Evolutionary conservation across 2,329 filamentous ascomycete species (phyloP).

Genomic region (Aspergillus bombycis): DNA sequence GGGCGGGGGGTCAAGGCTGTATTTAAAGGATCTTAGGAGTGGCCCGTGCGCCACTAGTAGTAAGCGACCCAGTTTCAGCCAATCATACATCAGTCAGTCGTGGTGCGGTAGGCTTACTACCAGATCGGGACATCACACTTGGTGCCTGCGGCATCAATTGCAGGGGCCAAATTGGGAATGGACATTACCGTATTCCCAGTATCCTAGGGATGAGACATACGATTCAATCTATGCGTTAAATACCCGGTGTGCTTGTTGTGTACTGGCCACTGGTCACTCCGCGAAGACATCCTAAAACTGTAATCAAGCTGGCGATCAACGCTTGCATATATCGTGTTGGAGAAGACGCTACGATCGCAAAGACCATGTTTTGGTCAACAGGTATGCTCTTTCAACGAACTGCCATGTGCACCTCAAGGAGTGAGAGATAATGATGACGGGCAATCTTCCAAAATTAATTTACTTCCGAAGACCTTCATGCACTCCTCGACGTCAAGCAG

Average conservation of each 20-base stretch:
- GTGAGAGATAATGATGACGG: neutral
- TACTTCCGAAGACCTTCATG: neutral
- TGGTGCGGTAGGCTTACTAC: neutral
- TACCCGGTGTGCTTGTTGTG: neutral
- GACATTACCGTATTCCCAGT: neutral
- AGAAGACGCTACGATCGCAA: neutral
- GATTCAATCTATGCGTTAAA: neutral
- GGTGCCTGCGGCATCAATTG: too few relatives aligned
- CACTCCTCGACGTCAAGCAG: neutral
- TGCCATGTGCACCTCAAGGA: neutral
- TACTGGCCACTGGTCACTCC: neutral
- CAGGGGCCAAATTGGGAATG: too few relatives aligned
- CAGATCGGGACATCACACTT: neutral
- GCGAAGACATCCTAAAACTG: neutral
- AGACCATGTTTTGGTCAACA: neutral
- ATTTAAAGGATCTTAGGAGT: slow-evolving; percentile 33
- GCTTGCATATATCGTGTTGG: neutral
- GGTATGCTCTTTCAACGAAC: neutral
- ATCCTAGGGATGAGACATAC: neutral
- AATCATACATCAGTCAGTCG: neutral
- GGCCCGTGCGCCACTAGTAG: slow-evolving; percentile 21
- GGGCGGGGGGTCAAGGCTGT: slow-evolving; percentile 21
- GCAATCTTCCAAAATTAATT: neutral
- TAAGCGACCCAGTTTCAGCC: neutral
- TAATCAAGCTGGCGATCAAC: neutral